These are phyloP conservation scores for Gryganskiella cystojenkinii DNA, from an alignment of 192 early-diverging fungal genomes.

Conservation along the genomic window DNA sequence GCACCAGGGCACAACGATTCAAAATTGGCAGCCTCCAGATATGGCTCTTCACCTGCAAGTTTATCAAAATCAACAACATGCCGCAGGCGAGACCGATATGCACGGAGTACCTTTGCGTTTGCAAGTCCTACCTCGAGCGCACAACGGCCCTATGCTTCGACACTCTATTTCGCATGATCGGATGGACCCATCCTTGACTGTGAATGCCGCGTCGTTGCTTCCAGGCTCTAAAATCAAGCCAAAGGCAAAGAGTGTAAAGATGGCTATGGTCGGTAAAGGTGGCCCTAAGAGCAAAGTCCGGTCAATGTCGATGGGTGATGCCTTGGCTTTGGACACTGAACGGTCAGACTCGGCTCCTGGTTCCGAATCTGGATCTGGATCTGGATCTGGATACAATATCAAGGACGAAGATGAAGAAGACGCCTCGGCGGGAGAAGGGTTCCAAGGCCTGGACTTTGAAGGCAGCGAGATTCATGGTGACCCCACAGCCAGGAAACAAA, in stretches of 20 bases:
- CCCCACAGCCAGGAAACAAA: conserved; percentile 74
- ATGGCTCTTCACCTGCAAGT: conserved; percentile 44
- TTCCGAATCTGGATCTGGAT: background rate
- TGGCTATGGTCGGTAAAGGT: conserved; percentile 1
- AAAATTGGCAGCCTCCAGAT: conserved; percentile 53
- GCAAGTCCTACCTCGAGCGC: conserved; percentile 16
- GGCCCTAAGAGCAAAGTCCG: conserved; percentile 25
- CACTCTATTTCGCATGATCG: conserved; percentile 42
- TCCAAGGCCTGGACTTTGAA: conserved; percentile 46
- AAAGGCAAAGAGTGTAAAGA: background rate
- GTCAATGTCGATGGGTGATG: conserved; percentile 51
- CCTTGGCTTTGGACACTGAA: conserved; percentile 3
- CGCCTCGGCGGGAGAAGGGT: conserved; percentile 14
- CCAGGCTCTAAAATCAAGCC: conserved; percentile 16
- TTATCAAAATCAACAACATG: conserved; percentile 35
- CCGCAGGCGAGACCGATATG: conserved; percentile 4
- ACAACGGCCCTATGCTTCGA: conserved; percentile 25
- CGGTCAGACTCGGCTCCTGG: background rate
- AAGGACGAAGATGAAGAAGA: conserved; percentile 35
- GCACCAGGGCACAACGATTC: conserved; percentile 37
- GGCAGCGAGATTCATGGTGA: conserved; percentile 59
- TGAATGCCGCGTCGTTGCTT: too few species aligned
- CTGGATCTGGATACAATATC: background rate
- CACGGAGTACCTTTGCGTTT: conserved; percentile 30
- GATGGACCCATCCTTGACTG: conserved; percentile 7